Evolutionary conservation across 371 early-diverging fungal genomes (phyloP).

Genomic region (Mucor mucedo): DNA sequence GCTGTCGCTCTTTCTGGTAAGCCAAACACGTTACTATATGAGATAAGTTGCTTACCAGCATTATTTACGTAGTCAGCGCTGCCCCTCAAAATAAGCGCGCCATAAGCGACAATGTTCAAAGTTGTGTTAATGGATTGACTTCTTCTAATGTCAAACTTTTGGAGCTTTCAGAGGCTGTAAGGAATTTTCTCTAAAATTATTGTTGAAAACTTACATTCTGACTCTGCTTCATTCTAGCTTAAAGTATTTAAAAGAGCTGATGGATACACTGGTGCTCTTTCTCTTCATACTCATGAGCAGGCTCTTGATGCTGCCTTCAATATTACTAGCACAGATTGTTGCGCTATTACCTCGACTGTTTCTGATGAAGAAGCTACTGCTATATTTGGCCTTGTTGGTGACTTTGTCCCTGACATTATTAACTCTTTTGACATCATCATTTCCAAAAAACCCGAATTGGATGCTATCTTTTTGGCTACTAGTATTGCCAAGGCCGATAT

Average conservation of each 20-base stretch:
- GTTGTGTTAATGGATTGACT: constrained; percentile 20
- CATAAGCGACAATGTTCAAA: constrained; percentile 21
- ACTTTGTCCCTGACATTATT: constrained; percentile 20
- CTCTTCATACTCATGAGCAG: constrained; percentile 16
- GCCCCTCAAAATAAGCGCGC: not conserved
- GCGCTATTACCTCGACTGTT: not conserved
- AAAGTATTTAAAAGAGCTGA: constrained; percentile 13
- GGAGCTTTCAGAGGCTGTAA: constrained; percentile 15
- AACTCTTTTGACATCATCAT: constrained; percentile 15
- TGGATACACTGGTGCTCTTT: constrained; percentile 23
- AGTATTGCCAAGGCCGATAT: constrained; percentile 20
- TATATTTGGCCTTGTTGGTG: constrained; percentile 14
- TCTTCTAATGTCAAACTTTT: constrained; percentile 15
- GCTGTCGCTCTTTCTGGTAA: not conserved
- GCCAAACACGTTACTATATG: not conserved
- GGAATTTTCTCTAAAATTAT: not conserved
- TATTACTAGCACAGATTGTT: constrained; percentile 21
- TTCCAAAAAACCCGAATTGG: constrained; percentile 24
- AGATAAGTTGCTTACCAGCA: not conserved
- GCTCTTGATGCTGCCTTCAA: constrained; percentile 17
- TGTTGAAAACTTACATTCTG: not conserved
- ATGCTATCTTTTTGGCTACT: constrained; percentile 17
- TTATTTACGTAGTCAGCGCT: constrained; percentile 25
- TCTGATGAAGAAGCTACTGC: constrained; percentile 24
- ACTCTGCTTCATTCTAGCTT: constrained; percentile 3